Evolutionary conservation across 2,329 filamentous ascomycete genomes (phyloP).

Genomic region (Knufia fluminis): DNA sequence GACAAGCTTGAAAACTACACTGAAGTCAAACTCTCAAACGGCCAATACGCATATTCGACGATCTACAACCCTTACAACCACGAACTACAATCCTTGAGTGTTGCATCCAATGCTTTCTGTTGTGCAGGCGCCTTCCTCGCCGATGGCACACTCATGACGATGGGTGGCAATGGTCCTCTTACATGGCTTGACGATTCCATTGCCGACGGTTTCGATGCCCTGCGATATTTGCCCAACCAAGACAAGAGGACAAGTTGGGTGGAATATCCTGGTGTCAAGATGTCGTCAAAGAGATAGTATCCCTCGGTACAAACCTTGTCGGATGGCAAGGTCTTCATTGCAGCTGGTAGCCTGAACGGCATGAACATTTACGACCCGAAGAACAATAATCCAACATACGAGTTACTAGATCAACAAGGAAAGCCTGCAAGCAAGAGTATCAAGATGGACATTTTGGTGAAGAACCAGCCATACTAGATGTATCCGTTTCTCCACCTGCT

Average conservation of each 20-base stretch:
- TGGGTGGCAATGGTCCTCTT: slow-evolving; percentile 51
- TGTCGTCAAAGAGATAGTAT: slow-evolving; percentile 51
- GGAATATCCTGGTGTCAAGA: slow-evolving; percentile 45
- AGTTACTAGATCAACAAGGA: slow-evolving; percentile 45
- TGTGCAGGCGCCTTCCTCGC: slow-evolving; percentile 50
- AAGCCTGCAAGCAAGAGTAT: slow-evolving; percentile 40
- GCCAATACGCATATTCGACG: slow-evolving; percentile 50
- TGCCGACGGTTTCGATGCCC: slow-evolving; percentile 48
- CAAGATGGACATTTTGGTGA: slow-evolving; percentile 45
- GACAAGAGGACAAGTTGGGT: slow-evolving; percentile 40
- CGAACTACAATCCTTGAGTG: slow-evolving; percentile 10
- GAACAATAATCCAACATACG: slow-evolving; percentile 58
- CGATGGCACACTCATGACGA: slow-evolving; percentile 46
- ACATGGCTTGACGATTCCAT: slow-evolving; percentile 49
- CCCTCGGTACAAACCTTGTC: slow-evolving; percentile 50
- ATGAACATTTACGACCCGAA: slow-evolving; percentile 43
- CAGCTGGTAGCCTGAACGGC: slow-evolving; percentile 51
- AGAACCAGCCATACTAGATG: slow-evolving; percentile 56
- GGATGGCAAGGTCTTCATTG: slow-evolving; percentile 50
- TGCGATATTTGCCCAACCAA: slow-evolving; percentile 46
- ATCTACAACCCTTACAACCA: slow-evolving; percentile 45
- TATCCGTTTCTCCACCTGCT: slow-evolving; percentile 55
- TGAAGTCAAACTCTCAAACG: slow-evolving; percentile 44
- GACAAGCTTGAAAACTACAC: slow-evolving; percentile 58
- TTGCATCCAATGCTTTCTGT: slow-evolving; percentile 51